Evolutionary conservation across 2,329 filamentous ascomycete genomes (phyloP), one percentile per base, ranked within the genome.

Genomic region (Amauroascus verrucosus): DNA sequence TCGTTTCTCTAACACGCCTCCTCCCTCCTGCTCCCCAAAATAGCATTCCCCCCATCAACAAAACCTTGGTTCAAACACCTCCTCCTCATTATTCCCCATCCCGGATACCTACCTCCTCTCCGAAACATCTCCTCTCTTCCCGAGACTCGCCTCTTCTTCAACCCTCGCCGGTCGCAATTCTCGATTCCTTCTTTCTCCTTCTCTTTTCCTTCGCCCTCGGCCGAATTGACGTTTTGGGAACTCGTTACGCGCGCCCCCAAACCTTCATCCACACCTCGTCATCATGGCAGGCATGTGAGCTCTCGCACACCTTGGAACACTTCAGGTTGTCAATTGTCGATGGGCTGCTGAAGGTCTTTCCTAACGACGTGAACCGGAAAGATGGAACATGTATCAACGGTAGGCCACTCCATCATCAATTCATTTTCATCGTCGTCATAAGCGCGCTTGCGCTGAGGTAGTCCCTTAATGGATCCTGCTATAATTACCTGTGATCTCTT

Each of bases 371-470:
- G 56, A 48, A 18, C 14, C 33, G 37, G 32, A 41, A 53, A 51
- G 44, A 64, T 65, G 61, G 63, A 67, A 58, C 63, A 64, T 63
- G 58, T 65, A 54, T 62, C 64, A 54, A 63, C 63, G 48, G 65
- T 67, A 58, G 64, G 64, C 48, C 18, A 13, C 18, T 37, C 37
- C 18, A 20, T 26, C 22, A 35, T 18, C 16, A 11, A 16, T 20
- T n/a, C 14, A n/a, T 14, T 5, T 14, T 38, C n/a, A 20, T 24
- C 45, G n/a, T n/a, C 30, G 37, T 1, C 32, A 6, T n/a, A 5
- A 7, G 30, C 30, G 30, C 28, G 18, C n/a, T 33, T 37, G 28
- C 45, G 28, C 45, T 45, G 2, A 6, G 9, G n/a, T 28, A 3
- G n/a, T n/a, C 24, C 13, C 13, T 5, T 20, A 28, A 16, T 24